Evolutionary conservation across 2,329 filamentous ascomycete genomes (phyloP).

Genomic region (Colletotrichum lini): DNA sequence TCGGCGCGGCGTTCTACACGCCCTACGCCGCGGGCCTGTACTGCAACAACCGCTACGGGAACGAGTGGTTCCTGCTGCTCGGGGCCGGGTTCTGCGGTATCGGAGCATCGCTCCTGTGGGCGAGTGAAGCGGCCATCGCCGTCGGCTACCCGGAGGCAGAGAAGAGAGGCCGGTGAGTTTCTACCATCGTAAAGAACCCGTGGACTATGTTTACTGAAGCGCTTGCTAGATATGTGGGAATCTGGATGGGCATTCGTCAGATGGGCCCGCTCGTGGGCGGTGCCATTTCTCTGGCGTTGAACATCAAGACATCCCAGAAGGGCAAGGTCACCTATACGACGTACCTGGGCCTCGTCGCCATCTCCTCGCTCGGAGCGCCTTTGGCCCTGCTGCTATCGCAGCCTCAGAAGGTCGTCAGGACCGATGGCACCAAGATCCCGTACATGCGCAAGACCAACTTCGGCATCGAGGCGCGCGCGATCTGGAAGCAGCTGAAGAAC

Average conservation of each 20-base stretch:
- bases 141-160: conserved; percentile 77
- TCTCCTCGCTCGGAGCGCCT: conserved; percentile 61
- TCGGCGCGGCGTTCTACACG: conserved; percentile 59
- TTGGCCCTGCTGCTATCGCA: conserved; percentile 60
- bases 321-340: conserved; percentile 57
- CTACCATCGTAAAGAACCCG: not conserved
- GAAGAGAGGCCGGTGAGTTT: conserved; percentile 63
- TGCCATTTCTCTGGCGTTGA: conserved; percentile 64
- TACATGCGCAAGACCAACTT: conserved; percentile 36
- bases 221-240: conserved; percentile 21
- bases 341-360: conserved; percentile 62
- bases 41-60: conserved; percentile 59
- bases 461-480: conserved; percentile 25
- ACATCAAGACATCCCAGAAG: conserved; percentile 53
- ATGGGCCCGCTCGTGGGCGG: conserved; percentile 59
- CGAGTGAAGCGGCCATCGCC: conserved; percentile 54
- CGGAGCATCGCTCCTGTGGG: conserved; percentile 55
- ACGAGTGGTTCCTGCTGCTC: conserved; percentile 59
- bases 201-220: not conserved
- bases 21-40: conserved; percentile 60
- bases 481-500: conserved; percentile 38
- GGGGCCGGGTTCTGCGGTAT: conserved; percentile 58
- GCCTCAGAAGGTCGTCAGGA: conserved; percentile 60
- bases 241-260: conserved; percentile 37
- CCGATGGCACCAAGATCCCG: conserved; percentile 57